phyloP scores from a whole-genome alignment of 176 grass and related monocot species.

The Juncus inflexus region DNA sequence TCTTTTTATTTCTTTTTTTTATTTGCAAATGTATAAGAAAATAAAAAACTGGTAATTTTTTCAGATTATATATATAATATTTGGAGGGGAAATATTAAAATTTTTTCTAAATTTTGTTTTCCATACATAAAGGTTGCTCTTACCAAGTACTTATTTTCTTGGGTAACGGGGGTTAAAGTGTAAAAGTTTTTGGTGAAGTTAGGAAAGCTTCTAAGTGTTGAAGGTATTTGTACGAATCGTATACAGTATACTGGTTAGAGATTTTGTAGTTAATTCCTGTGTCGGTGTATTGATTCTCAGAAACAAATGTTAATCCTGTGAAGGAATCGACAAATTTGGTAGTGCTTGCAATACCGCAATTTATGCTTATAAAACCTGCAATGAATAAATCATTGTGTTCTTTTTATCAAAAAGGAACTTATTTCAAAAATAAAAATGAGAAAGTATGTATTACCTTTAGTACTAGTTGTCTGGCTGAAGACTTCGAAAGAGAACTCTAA shows the following conservation, averaged over 20 bases:
- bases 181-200: slow-evolving; percentile 41
- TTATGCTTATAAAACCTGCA: slow-evolving; percentile 72
- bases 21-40: too few species aligned
- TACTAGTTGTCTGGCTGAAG: too few species aligned
- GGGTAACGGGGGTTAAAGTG: slow-evolving; percentile 33
- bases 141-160: slow-evolving; percentile 46
- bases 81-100: too few species aligned
- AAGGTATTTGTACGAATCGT: slow-evolving; percentile 6
- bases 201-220: slow-evolving; percentile 35
- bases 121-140: slow-evolving; percentile 46
- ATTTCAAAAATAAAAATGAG: too few species aligned
- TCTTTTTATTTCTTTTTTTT: too few species aligned
- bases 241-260: slow-evolving; percentile 29
- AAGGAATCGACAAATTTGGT: slow-evolving; percentile 28
- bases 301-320: slow-evolving; percentile 44
- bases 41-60: too few species aligned
- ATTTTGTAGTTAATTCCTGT: slow-evolving; percentile 44
- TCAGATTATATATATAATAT: too few species aligned
- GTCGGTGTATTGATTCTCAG: slow-evolving; percentile 40
- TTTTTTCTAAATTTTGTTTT: slow-evolving; percentile 6
- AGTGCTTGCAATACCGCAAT: slow-evolving; percentile 41
- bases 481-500: too few species aligned
- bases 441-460: too few species aligned
- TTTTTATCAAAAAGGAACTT: too few species aligned
- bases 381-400: too few species aligned